Conservation (phyloP, 1,284 basidiomycete species). For the Moesziomyces aphidis region DNA sequence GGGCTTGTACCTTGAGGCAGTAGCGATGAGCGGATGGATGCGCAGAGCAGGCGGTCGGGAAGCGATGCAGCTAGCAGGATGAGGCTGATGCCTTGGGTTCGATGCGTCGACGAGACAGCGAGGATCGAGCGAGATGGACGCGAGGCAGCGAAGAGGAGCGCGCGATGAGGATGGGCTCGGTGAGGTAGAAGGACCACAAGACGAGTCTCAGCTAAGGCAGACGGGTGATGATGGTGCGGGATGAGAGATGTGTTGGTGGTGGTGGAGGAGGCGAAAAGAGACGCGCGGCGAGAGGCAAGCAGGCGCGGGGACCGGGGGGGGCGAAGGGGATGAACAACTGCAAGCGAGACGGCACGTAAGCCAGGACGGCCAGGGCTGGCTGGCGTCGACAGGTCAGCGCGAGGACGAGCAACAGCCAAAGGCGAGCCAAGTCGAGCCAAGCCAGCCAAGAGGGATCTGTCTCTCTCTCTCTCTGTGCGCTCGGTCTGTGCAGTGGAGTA, state of each 20-base stretch:
- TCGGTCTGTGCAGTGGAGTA: too few species aligned
- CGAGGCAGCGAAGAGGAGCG: not conserved
- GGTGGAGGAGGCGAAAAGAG: slow-evolving; percentile 21
- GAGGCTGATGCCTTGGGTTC: slow-evolving; percentile 8
- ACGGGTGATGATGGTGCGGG: slow-evolving; percentile 13
- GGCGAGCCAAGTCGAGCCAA: too few species aligned
- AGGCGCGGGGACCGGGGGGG: too few species aligned
- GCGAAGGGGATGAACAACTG: too few species aligned
- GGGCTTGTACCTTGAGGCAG: not conserved
- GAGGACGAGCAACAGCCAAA: too few species aligned
- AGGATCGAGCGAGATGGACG: too few species aligned
- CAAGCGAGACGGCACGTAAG: too few species aligned
- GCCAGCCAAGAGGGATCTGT: too few species aligned
- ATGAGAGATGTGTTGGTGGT: slow-evolving; percentile 23
- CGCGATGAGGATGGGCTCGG: not conserved
- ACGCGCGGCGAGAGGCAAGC: slow-evolving; percentile 1
- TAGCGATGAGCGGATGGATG: not conserved
- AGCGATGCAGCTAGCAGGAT: slow-evolving; percentile 8
- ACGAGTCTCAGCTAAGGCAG: slow-evolving; percentile 45
- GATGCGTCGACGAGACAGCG: too few species aligned
- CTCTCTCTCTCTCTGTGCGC: too few species aligned
- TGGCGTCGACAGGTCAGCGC: too few species aligned
- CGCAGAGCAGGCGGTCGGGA: not conserved
- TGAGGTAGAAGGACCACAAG: not conserved
- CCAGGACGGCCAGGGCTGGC: too few species aligned